These are phyloP conservation scores for Vanderwaltozyma yarrowii DNA, from an alignment of 805 yeast species.

Conservation along the genomic window DNA sequence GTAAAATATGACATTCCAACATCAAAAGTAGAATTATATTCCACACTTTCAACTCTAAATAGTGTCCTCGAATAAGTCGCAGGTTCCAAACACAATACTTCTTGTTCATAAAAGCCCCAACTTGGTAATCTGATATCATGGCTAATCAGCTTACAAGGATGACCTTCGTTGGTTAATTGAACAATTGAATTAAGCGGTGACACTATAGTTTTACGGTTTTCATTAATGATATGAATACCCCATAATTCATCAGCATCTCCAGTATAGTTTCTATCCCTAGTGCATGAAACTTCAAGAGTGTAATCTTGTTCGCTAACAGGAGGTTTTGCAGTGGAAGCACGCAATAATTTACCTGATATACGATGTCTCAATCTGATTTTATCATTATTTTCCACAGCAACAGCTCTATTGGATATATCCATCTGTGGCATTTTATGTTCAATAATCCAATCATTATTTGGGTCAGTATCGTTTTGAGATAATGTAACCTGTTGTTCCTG, in stretches of 20 bases:
- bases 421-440: slow-evolving; percentile 29
- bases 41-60: not conserved
- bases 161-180: slow-evolving; percentile 54
- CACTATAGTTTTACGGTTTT: slow-evolving; percentile 34
- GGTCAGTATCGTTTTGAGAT: slow-evolving; percentile 47
- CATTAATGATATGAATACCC: slow-evolving; percentile 42
- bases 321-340: slow-evolving; percentile 61
- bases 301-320: slow-evolving; percentile 89
- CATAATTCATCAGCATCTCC: slow-evolving; percentile 68
- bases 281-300: slow-evolving; percentile 68
- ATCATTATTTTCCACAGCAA: slow-evolving; percentile 42
- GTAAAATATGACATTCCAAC: not conserved
- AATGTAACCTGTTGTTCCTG: slow-evolving; percentile 73
- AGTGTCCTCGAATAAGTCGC: slow-evolving; percentile 31
- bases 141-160: slow-evolving; percentile 63
- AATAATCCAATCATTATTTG: slow-evolving; percentile 64
- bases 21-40: not conserved
- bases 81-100: slow-evolving; percentile 72
- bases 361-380: slow-evolving; percentile 61
- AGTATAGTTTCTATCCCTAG: slow-evolving; percentile 49
- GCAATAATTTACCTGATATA: slow-evolving; percentile 54
- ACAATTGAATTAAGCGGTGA: slow-evolving; percentile 59
- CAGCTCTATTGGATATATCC: slow-evolving; percentile 2
- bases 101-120: slow-evolving; percentile 81
- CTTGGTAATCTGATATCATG: slow-evolving; percentile 67